Evolutionary conservation across 1,284 basidiomycete genomes (phyloP).

Genomic region (Pseudomicrostroma phylloplanum): DNA sequence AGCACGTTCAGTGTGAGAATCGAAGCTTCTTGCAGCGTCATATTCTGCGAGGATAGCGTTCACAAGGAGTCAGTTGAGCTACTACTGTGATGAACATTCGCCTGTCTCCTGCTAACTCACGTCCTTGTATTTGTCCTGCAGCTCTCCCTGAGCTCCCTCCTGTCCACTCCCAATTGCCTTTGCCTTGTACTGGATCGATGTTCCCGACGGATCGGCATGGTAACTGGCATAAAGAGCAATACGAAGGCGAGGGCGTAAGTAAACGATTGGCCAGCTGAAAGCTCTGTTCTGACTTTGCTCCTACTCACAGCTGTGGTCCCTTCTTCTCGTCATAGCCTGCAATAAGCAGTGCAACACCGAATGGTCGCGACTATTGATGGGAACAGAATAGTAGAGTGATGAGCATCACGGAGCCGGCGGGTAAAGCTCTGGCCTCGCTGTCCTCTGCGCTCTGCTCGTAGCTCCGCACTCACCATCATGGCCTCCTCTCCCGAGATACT

Average conservation of each 20-base stretch:
- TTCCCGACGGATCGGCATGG: conserved; percentile 98
- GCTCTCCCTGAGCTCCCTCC: conserved; percentile 91
- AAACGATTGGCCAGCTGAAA: not conserved
- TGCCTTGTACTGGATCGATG: conserved; percentile 91
- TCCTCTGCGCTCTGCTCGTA: too few relatives aligned
- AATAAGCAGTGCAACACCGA: conserved; percentile 94
- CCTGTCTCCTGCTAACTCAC: conserved; percentile 54
- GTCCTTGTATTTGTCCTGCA: conserved; percentile 96
- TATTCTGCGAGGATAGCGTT: conserved; percentile 60
- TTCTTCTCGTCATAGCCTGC: conserved; percentile 84
- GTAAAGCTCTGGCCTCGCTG: not conserved
- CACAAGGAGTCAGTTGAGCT: too few relatives aligned
- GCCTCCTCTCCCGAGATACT: conserved; percentile 92
- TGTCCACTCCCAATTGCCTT: conserved; percentile 98
- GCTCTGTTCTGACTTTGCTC: conserved; percentile 11
- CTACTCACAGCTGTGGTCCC: conserved; percentile 70
- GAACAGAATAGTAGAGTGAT: not conserved
- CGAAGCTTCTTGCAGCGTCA: conserved; percentile 84
- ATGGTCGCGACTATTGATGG: conserved; percentile 71
- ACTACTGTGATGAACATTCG: too few relatives aligned
- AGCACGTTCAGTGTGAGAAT: conserved; percentile 77
- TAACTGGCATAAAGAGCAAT: conserved; percentile 5
- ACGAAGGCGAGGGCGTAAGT: conserved; percentile 7
- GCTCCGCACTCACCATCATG: conserved; percentile 64
- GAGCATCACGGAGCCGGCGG: too few relatives aligned